Conservation (phyloP, 2,329 filamentous ascomycete species). For the Passalora sequoiae region DNA sequence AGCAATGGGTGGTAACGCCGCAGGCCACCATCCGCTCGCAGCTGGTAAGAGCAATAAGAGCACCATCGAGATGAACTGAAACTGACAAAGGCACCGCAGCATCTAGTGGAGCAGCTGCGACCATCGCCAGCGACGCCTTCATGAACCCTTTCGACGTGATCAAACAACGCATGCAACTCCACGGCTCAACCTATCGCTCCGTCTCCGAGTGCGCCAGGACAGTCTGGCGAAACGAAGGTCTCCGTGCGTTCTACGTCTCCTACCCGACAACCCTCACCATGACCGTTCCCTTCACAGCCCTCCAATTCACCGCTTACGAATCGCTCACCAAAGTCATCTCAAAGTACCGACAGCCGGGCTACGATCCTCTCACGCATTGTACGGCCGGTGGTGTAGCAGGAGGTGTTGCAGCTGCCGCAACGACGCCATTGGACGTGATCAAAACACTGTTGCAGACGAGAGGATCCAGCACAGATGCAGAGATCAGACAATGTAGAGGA, state of each 20-base stretch:
- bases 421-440: slow-evolving; percentile 94
- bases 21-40: slow-evolving; percentile 86
- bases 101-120: slow-evolving; percentile 87
- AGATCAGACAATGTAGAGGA: slow-evolving; percentile 79
- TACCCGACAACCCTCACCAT: slow-evolving; percentile 97
- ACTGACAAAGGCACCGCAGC: slow-evolving; percentile 51
- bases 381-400: slow-evolving; percentile 87
- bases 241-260: slow-evolving; percentile 93
- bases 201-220: slow-evolving; percentile 81
- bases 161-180: slow-evolving; percentile 98
- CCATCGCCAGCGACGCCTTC: slow-evolving; percentile 92
- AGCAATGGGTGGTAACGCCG: slow-evolving; percentile 84
- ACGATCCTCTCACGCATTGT: slow-evolving; percentile 92
- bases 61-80: background rate
- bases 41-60: slow-evolving; percentile 57
- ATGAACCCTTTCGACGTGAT: slow-evolving; percentile 99
- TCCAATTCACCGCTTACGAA: slow-evolving; percentile 97
- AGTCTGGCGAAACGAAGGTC: slow-evolving; percentile 80
- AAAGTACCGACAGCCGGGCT: slow-evolving; percentile 48
- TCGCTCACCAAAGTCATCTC: slow-evolving; percentile 94
- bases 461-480: slow-evolving; percentile 72
- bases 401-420: slow-evolving; percentile 86
- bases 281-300: slow-evolving; percentile 95
- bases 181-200: slow-evolving; percentile 86
- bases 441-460: slow-evolving; percentile 96